phyloP scores from a whole-genome alignment of 2,329 filamentous ascomycete species.

The Fusarium nanum region DNA sequence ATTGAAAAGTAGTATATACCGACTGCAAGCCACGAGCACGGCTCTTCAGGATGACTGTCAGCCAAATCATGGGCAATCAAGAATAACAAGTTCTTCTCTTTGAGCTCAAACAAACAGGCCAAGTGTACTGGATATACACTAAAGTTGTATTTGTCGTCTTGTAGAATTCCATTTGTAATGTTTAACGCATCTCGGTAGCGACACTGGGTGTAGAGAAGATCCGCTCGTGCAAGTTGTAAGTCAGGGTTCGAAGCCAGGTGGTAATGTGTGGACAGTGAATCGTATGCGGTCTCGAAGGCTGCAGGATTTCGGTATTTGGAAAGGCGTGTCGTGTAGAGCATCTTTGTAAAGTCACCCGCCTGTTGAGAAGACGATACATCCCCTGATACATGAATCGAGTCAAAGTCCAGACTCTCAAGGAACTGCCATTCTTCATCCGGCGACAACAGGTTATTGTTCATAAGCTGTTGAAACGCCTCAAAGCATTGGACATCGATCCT shows the following conservation, averaged over 20 bases:
- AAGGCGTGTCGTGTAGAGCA: conserved; percentile 93
- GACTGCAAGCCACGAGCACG: conserved; percentile 93
- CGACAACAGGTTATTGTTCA: conserved; percentile 93
- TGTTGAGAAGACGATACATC: conserved; percentile 80
- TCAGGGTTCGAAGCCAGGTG: conserved; percentile 88
- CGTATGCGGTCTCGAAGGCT: conserved; percentile 85
- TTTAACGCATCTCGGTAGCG: conserved; percentile 88
- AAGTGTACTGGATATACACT: conserved; percentile 89
- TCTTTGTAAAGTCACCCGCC: conserved; percentile 92
- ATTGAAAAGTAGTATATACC: conserved; percentile 95
- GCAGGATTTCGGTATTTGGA: conserved; percentile 94
- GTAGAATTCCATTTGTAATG: conserved; percentile 85
- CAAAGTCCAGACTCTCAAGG: conserved; percentile 89
- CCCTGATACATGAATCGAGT: conserved; percentile 75
- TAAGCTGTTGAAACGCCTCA: conserved; percentile 96
- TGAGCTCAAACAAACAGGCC: conserved; percentile 88
- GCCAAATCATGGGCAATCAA: conserved; percentile 92
- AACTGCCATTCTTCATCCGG: conserved; percentile 92
- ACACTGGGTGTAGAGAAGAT: conserved; percentile 93
- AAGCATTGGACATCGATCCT: conserved; percentile 98
- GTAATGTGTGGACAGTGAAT: conserved; percentile 94
- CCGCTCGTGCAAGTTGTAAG: conserved; percentile 87
- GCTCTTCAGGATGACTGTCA: conserved; percentile 89
- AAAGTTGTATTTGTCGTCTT: conserved; percentile 89
- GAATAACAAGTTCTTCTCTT: conserved; percentile 88